Evolutionary conservation across 345 rosid species (phyloP).

Genomic region (Isatis tinctoria): DNA sequence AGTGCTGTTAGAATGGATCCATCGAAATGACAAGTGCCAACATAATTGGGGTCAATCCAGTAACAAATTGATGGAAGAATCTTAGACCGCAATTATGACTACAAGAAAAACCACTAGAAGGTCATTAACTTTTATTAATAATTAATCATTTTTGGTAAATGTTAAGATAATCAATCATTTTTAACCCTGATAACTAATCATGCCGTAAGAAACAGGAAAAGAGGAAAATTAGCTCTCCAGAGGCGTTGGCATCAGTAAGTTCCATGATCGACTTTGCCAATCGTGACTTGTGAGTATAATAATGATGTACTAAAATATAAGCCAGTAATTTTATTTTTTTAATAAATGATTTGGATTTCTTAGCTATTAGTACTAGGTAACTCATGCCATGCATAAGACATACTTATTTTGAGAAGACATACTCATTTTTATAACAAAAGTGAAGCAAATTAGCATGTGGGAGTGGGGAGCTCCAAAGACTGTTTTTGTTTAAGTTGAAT

Average conservation of each 20-base stretch:
- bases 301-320: background rate
- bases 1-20: slow-evolving; percentile 28
- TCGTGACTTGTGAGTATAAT: too few relatives aligned
- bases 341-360: background rate
- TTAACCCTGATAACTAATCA: background rate
- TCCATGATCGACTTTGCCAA: background rate
- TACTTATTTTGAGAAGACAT: background rate
- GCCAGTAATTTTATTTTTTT: background rate
- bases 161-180: background rate
- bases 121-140: slow-evolving; percentile 19
- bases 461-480: slow-evolving; percentile 11
- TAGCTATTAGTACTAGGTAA: background rate
- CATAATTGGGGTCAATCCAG: slow-evolving; percentile 18
- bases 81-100: slow-evolving; percentile 51
- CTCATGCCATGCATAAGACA: background rate
- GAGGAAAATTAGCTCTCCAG: background rate
- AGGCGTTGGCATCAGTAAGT: background rate
- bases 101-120: slow-evolving; percentile 11
- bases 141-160: background rate
- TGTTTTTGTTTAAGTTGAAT: background rate
- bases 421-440: too few relatives aligned
- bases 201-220: background rate
- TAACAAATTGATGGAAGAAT: slow-evolving; percentile 38
- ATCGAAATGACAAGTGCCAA: slow-evolving; percentile 31
- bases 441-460: slow-evolving; percentile 16